Percentiles rank a stretch among this genome's conserved stretches.
Evolutionary conservation across 495 filamentous ascomycete species (phyloP).

Genomic region (Podospora conica): DNA sequence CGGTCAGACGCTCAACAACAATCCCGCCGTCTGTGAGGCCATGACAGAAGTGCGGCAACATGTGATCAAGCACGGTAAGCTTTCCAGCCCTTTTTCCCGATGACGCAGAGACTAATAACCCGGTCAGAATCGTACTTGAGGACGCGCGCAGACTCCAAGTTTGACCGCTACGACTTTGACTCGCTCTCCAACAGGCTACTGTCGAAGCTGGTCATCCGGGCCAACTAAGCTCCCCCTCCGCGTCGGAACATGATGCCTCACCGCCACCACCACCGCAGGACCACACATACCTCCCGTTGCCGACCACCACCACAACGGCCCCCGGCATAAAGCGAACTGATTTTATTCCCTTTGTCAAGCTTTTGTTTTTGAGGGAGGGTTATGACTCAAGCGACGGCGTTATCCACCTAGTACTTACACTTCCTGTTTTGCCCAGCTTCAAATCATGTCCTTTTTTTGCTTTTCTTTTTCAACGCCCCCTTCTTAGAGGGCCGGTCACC

Average conservation of each 20-base stretch:
- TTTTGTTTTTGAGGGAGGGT: conserved; percentile 19
- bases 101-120: conserved; percentile 10
- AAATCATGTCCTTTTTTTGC: background rate
- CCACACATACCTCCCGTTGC: conserved; percentile 19
- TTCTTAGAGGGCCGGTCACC: background rate
- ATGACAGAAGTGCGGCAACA: conserved; percentile 90
- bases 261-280: conserved; percentile 7
- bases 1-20: conserved; percentile 78
- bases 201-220: conserved; percentile 87
- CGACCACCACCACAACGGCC: conserved; percentile 13
- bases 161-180: conserved; percentile 86
- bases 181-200: conserved; percentile 91
- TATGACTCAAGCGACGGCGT: conserved; percentile 27
- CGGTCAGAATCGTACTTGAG: conserved; percentile 49
- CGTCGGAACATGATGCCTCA: conserved; percentile 19
- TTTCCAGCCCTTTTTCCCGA: background rate
- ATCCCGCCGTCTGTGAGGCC: conserved; percentile 81
- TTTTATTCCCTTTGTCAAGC: conserved; percentile 26
- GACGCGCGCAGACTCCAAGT: conserved; percentile 56
- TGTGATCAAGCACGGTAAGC: conserved; percentile 82
- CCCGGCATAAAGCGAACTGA: conserved; percentile 22
- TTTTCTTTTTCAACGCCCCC: conserved; percentile 6
- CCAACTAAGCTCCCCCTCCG: conserved; percentile 54
- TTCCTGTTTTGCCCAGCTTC: conserved; percentile 3
- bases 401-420: conserved; percentile 10